Evolutionary conservation across 768 basidiomycete species (phyloP), one percentile per base, ranked within the genome.

Genomic region (Mycena pura): DNA sequence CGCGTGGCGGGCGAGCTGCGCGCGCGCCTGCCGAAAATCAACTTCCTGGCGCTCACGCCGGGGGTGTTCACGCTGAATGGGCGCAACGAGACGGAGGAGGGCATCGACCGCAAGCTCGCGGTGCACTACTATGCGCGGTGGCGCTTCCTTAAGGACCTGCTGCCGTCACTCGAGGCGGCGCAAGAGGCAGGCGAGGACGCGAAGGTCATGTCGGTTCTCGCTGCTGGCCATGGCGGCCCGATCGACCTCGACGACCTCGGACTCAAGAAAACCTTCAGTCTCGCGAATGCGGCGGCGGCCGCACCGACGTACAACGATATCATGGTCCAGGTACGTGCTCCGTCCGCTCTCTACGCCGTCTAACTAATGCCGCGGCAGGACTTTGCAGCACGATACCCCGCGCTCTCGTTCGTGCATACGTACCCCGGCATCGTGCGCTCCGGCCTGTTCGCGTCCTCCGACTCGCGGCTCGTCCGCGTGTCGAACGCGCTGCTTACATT

Each of bases 101-200:
- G 82, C 4, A 73, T 82, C 28, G 82, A 81, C 66, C 69, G 71
- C 59, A 77, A 78, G 64, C 68, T 82, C 15, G 79, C 78, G 29
- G 56, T 84, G 52, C 78, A 82, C 52, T 85, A 85, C 67, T 86
- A 86, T 65, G 73, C 79, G 22, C 71, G 85, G 36, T 84, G 79
- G 82, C 78, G 77, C 59, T 84, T 86, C 65, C 74, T 78, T 3
- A 58, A 74, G n/a, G 82, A 82, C 22, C 70, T 86, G 6, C 44
- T 82, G 15, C 82, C 83, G 2, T 68, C 77, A 0, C 62, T 87
- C 38, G 70, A 71, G 55, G 77, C 71, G 24, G 84, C 84, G 9
- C 75, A 73, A 43, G 78, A 78, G 3, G 76, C 69, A 0, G 82
- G 80, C 5, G 81, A 86, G 60, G 80, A 84, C 49, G 83, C 79